phyloP scores from a whole-genome alignment of 176 grass and related monocot genomes.

The Otatea glauca region DNA sequence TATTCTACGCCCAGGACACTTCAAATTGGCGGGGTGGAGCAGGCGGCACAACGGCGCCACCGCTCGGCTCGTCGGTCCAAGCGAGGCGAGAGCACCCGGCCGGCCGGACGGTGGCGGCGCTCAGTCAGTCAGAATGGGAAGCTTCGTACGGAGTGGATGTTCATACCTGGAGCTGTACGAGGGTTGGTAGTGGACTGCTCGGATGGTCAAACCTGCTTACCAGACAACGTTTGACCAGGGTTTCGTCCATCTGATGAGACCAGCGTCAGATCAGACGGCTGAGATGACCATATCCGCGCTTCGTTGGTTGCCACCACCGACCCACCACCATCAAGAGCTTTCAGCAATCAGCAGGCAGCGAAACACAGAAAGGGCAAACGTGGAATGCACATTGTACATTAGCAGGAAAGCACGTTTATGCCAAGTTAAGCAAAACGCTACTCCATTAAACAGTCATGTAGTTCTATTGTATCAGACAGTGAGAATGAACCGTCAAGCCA shows the following conservation, averaged over 20 bases:
- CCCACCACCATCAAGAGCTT: background rate
- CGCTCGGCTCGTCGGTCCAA: background rate
- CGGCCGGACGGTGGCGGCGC: background rate
- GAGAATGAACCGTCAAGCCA: background rate
- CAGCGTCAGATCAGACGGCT: background rate
- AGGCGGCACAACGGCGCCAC: slow-evolving; percentile 15
- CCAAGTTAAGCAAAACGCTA: background rate
- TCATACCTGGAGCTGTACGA: no score
- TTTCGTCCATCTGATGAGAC: no score
- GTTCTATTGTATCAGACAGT: background rate
- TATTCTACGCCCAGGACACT: background rate
- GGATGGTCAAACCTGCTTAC: background rate
- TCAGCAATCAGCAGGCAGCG: background rate
- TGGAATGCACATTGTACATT: background rate
- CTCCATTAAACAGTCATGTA: background rate
- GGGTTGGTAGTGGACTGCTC: no score
- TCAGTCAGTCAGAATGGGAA: background rate
- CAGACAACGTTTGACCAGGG: background rate
- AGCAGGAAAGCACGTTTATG: background rate
- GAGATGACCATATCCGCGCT: background rate
- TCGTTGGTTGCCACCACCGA: background rate
- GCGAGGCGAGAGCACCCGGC: background rate
- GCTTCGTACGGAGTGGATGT: no score
- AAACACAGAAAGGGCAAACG: background rate
- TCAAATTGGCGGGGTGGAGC: slow-evolving; percentile 2